These are phyloP conservation scores for Clarireedia homoeocarpa DNA, from an alignment of 2,329 filamentous ascomycete species.

Conservation along the genomic window DNA sequence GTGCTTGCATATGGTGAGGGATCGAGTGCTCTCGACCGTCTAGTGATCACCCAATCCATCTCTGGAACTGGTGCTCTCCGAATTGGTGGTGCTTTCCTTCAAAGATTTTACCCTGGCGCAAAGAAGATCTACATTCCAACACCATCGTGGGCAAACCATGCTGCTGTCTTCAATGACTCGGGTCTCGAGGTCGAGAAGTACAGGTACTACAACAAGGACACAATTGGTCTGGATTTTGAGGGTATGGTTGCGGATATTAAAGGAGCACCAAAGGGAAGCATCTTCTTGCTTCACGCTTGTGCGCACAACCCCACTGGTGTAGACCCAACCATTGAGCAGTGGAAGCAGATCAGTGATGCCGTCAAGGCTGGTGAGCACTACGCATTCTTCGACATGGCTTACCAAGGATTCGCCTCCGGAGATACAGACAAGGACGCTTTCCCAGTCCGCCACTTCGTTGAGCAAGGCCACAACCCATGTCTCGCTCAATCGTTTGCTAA, in stretches of 20 bases:
- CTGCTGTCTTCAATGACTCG: conserved; percentile 88
- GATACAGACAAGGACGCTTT: conserved; percentile 90
- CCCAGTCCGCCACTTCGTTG: conserved; percentile 85
- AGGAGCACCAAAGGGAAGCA: conserved; percentile 74
- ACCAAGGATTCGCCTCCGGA: conserved; percentile 94
- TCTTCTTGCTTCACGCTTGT: conserved; percentile 92
- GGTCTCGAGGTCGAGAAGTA: conserved; percentile 90
- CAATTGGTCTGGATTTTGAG: conserved; percentile 95
- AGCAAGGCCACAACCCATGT: conserved; percentile 81
- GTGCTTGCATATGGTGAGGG: conserved; percentile 82
- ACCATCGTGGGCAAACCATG: conserved; percentile 98
- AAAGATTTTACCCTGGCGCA: conserved; percentile 80
- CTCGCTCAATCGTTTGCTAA: conserved; percentile 95
- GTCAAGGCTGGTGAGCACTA: conserved; percentile 84
- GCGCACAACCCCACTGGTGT: conserved; percentile 97
- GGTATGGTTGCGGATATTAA: conserved; percentile 89
- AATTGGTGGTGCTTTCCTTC: conserved; percentile 88
- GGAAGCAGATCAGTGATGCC: conserved; percentile 79
- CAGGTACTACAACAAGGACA: conserved; percentile 98
- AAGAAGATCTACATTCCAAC: conserved; percentile 97
- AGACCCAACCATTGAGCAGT: conserved; percentile 86
- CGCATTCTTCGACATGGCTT: conserved; percentile 99
- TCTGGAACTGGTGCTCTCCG: conserved; percentile 94
- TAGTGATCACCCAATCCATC: conserved; percentile 95
- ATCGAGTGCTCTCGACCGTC: conserved; percentile 66